These are phyloP conservation scores for Polytrichum formosum DNA, from an alignment of 225 moss, liverwort and hornwort genomes.

Conservation along the genomic window DNA sequence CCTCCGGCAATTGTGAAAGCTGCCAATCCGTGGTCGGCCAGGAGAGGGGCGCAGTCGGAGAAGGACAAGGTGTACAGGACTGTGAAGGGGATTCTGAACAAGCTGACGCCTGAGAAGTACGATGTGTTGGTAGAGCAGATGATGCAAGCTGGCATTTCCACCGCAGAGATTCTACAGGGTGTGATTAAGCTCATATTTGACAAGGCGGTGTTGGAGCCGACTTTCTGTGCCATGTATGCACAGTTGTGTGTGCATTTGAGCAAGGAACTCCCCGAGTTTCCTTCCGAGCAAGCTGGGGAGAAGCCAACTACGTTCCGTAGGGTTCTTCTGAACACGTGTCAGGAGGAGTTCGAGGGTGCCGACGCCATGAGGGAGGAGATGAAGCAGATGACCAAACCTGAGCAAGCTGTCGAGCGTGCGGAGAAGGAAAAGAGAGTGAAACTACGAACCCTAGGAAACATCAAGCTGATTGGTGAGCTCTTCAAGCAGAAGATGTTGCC, in stretches of 20 bases:
- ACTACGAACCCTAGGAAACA: slow-evolving; percentile 68
- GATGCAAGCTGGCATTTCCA: slow-evolving; percentile 58
- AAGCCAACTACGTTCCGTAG: slow-evolving; percentile 57
- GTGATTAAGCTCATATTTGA: slow-evolving; percentile 78
- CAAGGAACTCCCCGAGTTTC: slow-evolving; percentile 69
- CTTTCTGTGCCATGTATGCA: slow-evolving; percentile 83
- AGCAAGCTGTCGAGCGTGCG: slow-evolving; percentile 47
- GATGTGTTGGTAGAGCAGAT: slow-evolving; percentile 60
- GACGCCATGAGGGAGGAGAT: slow-evolving; percentile 65
- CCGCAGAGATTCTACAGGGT: slow-evolving; percentile 58
- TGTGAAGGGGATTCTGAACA: slow-evolving; percentile 75
- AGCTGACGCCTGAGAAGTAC: slow-evolving; percentile 79
- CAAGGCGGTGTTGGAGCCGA: slow-evolving; percentile 74
- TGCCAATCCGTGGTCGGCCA: slow-evolving; percentile 54
- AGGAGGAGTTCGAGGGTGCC: slow-evolving; percentile 61
- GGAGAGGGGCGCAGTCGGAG: slow-evolving; percentile 48
- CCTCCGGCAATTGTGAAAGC: slow-evolving; percentile 57
- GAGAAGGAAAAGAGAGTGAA: slow-evolving; percentile 75
- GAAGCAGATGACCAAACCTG: slow-evolving; percentile 55
- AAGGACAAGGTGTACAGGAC: slow-evolving; percentile 68
- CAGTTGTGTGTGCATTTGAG: slow-evolving; percentile 68
- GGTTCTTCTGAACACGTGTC: slow-evolving; percentile 64
- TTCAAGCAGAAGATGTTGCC: slow-evolving; percentile 76
- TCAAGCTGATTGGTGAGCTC: slow-evolving; percentile 81
- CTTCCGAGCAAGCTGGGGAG: slow-evolving; percentile 32